Evolutionary conservation across 331 rosid genomes (phyloP).

Genomic region (Telfairia occidentalis): DNA sequence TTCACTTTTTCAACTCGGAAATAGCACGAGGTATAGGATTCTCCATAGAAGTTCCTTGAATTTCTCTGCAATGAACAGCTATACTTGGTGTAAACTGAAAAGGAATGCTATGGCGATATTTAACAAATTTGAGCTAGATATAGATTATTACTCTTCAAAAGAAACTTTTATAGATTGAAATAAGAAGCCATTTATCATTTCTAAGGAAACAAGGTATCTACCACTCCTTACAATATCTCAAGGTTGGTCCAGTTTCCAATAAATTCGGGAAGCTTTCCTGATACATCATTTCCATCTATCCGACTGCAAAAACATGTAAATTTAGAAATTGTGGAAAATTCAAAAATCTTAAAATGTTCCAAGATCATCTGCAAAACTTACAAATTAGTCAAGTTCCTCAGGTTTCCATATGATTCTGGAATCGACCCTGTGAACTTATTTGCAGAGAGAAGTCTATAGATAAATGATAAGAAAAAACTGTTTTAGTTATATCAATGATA

Average conservation of each 20-base stretch:
- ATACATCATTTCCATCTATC: conserved; percentile 55
- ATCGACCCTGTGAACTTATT: conserved; percentile 50
- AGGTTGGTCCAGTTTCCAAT: conserved; percentile 65
- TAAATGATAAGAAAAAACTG: background rate
- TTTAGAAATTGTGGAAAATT: background rate
- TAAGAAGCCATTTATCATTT: background rate
- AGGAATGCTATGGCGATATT: background rate
- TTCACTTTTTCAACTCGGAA: conserved; percentile 33
- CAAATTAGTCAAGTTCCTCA: conserved; percentile 50
- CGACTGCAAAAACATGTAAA: conserved; percentile 42
- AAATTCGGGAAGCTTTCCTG: conserved; percentile 47
- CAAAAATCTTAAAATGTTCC: background rate
- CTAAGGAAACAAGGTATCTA: background rate
- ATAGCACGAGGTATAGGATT: conserved; percentile 53
- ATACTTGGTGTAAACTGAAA: background rate
- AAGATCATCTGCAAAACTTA: conserved; percentile 22
- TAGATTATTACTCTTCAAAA: background rate
- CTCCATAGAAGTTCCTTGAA: conserved; percentile 71
- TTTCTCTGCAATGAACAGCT: conserved; percentile 28
- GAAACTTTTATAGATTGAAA: background rate
- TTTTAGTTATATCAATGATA: background rate
- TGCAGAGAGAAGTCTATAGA: conserved; percentile 24
- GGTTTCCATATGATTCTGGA: conserved; percentile 38
- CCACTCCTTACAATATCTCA: conserved; percentile 24
- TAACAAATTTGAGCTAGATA: background rate